Conservation (phyloP, 2,329 filamentous ascomycete genomes). For the Gliomastix tumulicola region DNA sequence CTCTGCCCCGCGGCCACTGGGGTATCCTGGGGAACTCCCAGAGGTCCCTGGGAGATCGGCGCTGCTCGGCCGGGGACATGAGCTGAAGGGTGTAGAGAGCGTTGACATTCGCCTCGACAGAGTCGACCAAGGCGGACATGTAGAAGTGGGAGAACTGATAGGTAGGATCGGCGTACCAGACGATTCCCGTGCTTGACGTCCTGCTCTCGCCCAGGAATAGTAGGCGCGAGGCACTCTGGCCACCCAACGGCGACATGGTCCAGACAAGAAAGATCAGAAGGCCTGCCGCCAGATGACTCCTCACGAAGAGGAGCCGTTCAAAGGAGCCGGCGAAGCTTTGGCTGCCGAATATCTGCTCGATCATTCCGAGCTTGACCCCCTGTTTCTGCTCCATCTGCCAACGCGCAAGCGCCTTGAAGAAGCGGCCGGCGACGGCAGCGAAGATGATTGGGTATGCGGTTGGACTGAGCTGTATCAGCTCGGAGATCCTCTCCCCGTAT, state of each 20-base stretch:
- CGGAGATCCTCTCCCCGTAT: neutral
- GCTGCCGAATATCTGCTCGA: neutral
- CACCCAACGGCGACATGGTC: neutral
- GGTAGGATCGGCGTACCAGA: neutral
- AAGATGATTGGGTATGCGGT: neutral
- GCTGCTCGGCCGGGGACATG: neutral
- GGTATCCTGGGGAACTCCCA: neutral
- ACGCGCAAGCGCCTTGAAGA: neutral
- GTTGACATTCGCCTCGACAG: neutral
- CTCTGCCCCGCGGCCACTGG: neutral
- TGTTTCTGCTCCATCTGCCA: neutral
- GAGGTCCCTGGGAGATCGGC: neutral
- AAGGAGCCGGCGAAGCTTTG: neutral
- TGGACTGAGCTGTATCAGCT: neutral
- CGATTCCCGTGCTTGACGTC: neutral
- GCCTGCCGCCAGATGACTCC: neutral
- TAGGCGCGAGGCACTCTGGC: neutral
- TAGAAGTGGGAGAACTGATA: neutral
- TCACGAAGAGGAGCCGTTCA: neutral
- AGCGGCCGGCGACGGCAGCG: neutral
- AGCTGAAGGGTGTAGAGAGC: neutral
- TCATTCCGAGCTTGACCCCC: neutral
- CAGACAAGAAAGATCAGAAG: neutral
- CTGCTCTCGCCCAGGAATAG: neutral
- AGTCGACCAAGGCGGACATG: too few relatives aligned